Conservation (phyloP, 352 stramenopile genomes). For the Phytophthora podocarpi region DNA sequence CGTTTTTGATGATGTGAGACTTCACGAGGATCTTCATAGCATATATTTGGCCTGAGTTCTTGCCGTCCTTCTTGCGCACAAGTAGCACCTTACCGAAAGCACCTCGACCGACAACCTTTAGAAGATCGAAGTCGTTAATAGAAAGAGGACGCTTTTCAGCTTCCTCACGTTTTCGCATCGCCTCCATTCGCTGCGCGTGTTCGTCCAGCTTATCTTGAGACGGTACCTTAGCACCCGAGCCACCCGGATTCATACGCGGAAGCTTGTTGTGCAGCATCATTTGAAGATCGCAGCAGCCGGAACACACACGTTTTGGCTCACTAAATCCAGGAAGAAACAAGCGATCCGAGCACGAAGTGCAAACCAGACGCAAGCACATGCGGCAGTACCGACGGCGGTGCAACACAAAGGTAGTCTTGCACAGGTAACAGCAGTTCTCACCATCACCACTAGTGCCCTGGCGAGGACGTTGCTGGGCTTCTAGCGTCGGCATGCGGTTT, state of each 20-base stretch:
- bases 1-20: constrained; percentile 92
- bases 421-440: constrained; percentile 82
- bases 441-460: constrained; percentile 23
- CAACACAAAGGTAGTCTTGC: constrained; percentile 80
- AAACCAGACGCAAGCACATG: constrained; percentile 87
- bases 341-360: constrained; percentile 84
- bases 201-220: constrained; percentile 71
- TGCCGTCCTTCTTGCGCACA: constrained; percentile 92
- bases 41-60: constrained; percentile 88
- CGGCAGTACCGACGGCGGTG: constrained; percentile 83
- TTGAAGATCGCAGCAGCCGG: constrained; percentile 84
- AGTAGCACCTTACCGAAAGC: constrained; percentile 96
- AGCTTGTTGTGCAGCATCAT: constrained; percentile 90
- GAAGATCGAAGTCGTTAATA: constrained; percentile 95
- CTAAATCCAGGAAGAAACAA: constrained; percentile 88
- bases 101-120: constrained; percentile 95
- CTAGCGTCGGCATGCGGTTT: constrained; percentile 53
- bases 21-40: constrained; percentile 96
- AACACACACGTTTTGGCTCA: constrained; percentile 87
- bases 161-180: constrained; percentile 83
- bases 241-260: constrained; percentile 52
- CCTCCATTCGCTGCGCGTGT: constrained; percentile 71
- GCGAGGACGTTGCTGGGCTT: constrained; percentile 28
- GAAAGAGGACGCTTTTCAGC: constrained; percentile 69
- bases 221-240: constrained; percentile 31